Conservation (phyloP, 2,329 filamentous ascomycete species). For the Bisporella sp. region DNA sequence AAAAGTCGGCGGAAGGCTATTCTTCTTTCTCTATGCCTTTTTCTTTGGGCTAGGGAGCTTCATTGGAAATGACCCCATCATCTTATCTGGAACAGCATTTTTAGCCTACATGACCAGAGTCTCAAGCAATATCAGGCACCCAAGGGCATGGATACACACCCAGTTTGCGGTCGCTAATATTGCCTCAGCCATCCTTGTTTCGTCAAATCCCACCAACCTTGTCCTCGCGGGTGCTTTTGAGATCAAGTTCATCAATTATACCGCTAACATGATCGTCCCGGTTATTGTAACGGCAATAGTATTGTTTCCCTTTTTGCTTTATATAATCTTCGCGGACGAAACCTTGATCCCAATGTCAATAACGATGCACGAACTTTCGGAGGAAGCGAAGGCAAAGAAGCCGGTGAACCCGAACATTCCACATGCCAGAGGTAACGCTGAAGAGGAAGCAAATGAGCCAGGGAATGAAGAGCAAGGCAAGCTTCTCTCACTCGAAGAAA, state of each 20-base stretch:
- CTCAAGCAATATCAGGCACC: constrained; percentile 64
- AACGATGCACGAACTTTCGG: constrained; percentile 59
- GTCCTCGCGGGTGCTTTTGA: constrained; percentile 66
- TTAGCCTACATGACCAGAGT: constrained; percentile 72
- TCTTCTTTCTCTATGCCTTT: constrained; percentile 67
- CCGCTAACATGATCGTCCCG: constrained; percentile 71
- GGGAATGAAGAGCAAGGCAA: constrained; percentile 43
- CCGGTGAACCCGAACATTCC: constrained; percentile 71
- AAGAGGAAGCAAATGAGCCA: constrained; percentile 40
- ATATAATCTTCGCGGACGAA: constrained; percentile 59
- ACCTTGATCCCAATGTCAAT: constrained; percentile 58
- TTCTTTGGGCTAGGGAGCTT: constrained; percentile 62
- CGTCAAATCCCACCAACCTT: constrained; percentile 71
- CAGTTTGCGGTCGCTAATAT: constrained; percentile 71
- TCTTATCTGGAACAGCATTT: constrained; percentile 67
- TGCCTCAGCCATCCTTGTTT: constrained; percentile 68
- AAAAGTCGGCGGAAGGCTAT: constrained; percentile 58
- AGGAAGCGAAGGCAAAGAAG: constrained; percentile 44
- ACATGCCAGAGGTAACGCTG: constrained; percentile 46
- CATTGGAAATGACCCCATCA: constrained; percentile 71
- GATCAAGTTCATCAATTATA: constrained; percentile 67
- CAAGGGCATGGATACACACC: constrained; percentile 65
- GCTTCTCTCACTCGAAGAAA: constrained; percentile 58
- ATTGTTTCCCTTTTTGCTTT: constrained; percentile 63
- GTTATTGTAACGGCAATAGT: constrained; percentile 61